These are phyloP conservation scores for Neofusicoccum sp. DNA, from an alignment of 2,329 filamentous ascomycete genomes.

Conservation along the genomic window DNA sequence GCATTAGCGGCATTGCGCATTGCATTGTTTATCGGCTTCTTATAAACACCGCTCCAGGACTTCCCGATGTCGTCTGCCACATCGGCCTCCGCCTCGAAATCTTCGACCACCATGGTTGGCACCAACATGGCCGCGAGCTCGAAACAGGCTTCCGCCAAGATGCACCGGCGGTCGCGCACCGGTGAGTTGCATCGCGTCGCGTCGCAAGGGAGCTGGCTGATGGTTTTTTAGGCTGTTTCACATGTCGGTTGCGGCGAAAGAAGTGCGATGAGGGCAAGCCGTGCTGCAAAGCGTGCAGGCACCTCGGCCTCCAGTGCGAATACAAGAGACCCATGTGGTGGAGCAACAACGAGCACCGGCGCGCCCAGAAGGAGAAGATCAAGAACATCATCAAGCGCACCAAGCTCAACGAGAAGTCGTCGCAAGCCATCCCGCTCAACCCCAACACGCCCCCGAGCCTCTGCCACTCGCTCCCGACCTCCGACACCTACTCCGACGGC, in stretches of 20 bases:
- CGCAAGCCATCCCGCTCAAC: constrained; percentile 49
- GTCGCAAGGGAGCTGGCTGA: constrained; percentile 28
- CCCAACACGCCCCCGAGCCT: constrained; percentile 70
- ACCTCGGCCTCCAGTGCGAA: constrained; percentile 83
- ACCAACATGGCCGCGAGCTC: constrained; percentile 54
- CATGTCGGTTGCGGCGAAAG: constrained; percentile 65
- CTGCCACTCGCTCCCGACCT: constrained; percentile 77
- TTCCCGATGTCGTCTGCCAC: constrained; percentile 44
- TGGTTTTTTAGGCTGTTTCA: constrained; percentile 59
- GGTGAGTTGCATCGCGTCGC: constrained; percentile 51
- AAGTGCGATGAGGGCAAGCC: constrained; percentile 68
- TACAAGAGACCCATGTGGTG: constrained; percentile 98
- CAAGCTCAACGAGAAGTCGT: constrained; percentile 85
- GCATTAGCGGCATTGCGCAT: constrained; percentile 40
- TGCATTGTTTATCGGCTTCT: constrained; percentile 39
- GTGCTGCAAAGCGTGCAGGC: constrained; percentile 62
- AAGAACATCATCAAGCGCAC: constrained; percentile 98
- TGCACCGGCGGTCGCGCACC: constrained; percentile 92
- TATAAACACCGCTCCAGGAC: constrained; percentile 42
- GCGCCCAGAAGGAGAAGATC: constrained; percentile 88
- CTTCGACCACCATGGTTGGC: constrained; percentile 50
- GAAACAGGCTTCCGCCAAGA: constrained; percentile 68
- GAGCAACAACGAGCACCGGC: constrained; percentile 85
- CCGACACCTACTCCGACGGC: constrained; percentile 74
- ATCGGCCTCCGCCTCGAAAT: constrained; percentile 40